These are phyloP conservation scores for Zymoseptoria passerinii DNA, from an alignment of 2,329 filamentous ascomycete genomes.

Conservation along the genomic window DNA sequence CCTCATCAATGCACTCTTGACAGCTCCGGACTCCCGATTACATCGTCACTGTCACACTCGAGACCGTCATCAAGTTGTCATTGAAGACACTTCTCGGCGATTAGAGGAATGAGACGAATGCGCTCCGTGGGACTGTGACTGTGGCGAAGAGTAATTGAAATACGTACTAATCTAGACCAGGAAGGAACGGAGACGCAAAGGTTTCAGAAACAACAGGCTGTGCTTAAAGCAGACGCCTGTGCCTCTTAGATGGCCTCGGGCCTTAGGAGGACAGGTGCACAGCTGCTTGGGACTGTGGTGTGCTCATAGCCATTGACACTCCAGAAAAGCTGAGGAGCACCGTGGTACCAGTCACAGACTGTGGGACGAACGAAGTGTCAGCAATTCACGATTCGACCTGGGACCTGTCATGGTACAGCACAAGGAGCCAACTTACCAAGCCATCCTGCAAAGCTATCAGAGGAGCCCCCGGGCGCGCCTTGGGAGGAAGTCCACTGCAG, in stretches of 20 bases:
- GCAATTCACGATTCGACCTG: background rate
- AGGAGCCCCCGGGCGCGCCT: constrained; percentile 1
- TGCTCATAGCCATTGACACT: constrained; percentile 17
- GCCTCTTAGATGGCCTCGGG: constrained; percentile 20
- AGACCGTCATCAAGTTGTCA: no score
- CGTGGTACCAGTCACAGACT: constrained; percentile 29
- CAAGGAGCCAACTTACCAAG: constrained; percentile 10
- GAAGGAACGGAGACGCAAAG: no score
- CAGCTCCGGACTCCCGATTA: no score
- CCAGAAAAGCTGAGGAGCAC: constrained; percentile 27
- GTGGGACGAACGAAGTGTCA: background rate
- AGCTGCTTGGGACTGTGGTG: constrained; percentile 19
- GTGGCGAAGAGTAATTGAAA: no score
- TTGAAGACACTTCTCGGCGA: no score
- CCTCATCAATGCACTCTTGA: no score
- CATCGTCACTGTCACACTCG: no score
- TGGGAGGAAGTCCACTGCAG: constrained; percentile 23
- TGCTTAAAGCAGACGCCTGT: background rate
- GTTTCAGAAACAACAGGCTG: no score
- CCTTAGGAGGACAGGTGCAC: constrained; percentile 24
- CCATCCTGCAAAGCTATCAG: constrained; percentile 24
- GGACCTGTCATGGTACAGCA: background rate
- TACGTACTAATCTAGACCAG: no score
- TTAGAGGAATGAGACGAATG: no score
- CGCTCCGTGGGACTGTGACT: no score